Evolutionary conservation across 495 filamentous ascomycete species (phyloP), one percentile per base, ranked within the genome.

Genomic region (Podospora pseudoanserina): DNA sequence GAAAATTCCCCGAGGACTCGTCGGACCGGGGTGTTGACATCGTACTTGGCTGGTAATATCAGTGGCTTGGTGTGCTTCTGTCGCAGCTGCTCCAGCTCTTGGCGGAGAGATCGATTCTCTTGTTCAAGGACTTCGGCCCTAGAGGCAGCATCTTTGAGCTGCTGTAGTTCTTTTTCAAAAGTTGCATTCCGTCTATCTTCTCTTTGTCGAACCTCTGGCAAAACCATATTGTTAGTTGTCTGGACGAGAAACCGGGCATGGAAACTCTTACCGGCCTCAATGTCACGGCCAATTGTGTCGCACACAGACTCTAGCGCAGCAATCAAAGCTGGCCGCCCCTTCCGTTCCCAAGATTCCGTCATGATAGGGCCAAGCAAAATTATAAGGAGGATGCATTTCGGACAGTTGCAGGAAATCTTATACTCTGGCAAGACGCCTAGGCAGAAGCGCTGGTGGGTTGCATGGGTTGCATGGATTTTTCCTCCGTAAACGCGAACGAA

Each of bases 281-380:
- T 70, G 34, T 79, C 73, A 2, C 69, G 70, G 56, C 73, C 76
- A 65, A 84, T 73, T 28, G 68, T 65, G 67, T 83, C 79, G 67
- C 78, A 84, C 1, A 71, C 78, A 28, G 72, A 71, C 30, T 77
- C 69, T 7, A 85, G 71, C 19, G 82, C 80, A 32, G 78, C 77
- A 34, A 82, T 69, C 20, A 85, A 70, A 59, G 74, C 74, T 58
- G 76, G 76, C 58, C 74, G 76, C 44, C 79, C 82, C 28, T 70
- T 77, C 53, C 64, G 64, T 44, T 77, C 69, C 82, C 81, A 83
- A 63, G 69, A 76, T 6, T 75, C 77, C 81, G 80, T 84, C 55
- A 58, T 58, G n/a, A 58, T 3, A 49, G 39, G 9, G 39, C 13
- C 39, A 16, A 11, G 39, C 0, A 49, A 49, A 49, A 49, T 0